Evolutionary conservation across 1,139 yeast genomes (phyloP), one percentile per base, ranked within the genome.

Genomic region (Saccharomyces hybrid): DNA sequence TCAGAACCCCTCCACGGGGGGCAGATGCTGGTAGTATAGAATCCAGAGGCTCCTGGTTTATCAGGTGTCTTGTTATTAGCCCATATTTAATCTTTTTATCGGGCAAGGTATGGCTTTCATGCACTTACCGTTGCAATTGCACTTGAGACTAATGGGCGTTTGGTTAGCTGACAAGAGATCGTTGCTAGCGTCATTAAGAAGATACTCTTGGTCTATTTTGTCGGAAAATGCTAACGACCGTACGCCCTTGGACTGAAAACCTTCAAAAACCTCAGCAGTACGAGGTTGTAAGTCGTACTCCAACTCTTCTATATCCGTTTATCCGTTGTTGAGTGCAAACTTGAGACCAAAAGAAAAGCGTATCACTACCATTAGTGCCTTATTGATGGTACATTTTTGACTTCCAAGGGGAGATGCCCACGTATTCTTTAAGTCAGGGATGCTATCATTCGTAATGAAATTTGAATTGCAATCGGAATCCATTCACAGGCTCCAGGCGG

Each of bases 11-110:
- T 9, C 21, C 12, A 19, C 9, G 16, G 7, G 44, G 3, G 19
- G 14, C 21, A 12, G 44, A 12, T 24, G 29, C 24, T 21, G 38
- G 51, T 21, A 54, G 49, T 4, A 57, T 49, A 2, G 57, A 44
- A 9, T 29, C 52, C 4, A 59, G 38, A 12, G 58, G 50, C 50
- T 58, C 60, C 31, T 55, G 48, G 24, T 57, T 53, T 8, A 58
- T 4, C 3, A 60, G 21, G 48, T 54, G 54, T 24, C 60, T 54
- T 9, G 57, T 58, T 6, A 59, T 21, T 9, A 59, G 32, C 11
- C 57, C 60, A 48, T 59, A 60, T 50, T 57, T 55, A 16, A 59
- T 52, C 14, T 53, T 56, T 31, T 47, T 48, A 12, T 49, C 44
- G 8, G 19, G 21, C 14, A n/a, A 12, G 27, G 21, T n/a, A 24